Base-by-base conservation (phyloP, 2,329 filamentous ascomycete genomes). In the Aspergillus sclerotialis region DNA sequence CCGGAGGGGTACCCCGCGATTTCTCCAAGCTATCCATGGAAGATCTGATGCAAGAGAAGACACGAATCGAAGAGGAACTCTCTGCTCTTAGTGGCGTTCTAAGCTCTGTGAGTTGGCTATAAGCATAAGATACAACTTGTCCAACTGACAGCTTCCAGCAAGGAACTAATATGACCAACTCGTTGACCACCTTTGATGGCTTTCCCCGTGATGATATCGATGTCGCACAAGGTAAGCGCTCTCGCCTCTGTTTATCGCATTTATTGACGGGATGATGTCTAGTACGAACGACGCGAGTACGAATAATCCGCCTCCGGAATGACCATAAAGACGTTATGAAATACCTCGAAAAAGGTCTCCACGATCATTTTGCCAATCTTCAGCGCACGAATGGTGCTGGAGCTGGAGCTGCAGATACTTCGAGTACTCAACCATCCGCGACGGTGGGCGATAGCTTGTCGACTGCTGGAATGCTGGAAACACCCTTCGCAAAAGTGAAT, bases 201-300 rank as follows among this genome's bases (percentile, higher is more conserved):
- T 98, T 86, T 58, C 92, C 92, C 19, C 78, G 92, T 56, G 82
- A 85, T 50, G 92, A 98, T 62, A 81, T 98, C 44, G 92, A 98
- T 60, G 84, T 98, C 43, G 83, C 92, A 16, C 90, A 95, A 65
- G 92, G 87, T 92, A 78, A 46, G 71, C 32, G 19, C 28, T 3
- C 33, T 19, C 15, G 33, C 17, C 6, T 29, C 11, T 8, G 13
- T 16, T n/a, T 8, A 37, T 11, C 12, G 35, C 25, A 36, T 2
- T 36, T 38, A 35, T 47, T 48, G 33, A 50, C 15, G n/a, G n/a
- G 36, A 12, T 33, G 18, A 21, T 32, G 10, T 12, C 35, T 50
- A 93, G 86, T 98, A 56, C 85, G 92, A 42, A 94, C 87, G n/a
- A 94, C 89, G 24, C 76, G 92, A 61, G 77, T 89, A 17, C 80